Base-by-base conservation (phyloP, 23 red algal species). In the Gracilaria gracilis region DNA sequence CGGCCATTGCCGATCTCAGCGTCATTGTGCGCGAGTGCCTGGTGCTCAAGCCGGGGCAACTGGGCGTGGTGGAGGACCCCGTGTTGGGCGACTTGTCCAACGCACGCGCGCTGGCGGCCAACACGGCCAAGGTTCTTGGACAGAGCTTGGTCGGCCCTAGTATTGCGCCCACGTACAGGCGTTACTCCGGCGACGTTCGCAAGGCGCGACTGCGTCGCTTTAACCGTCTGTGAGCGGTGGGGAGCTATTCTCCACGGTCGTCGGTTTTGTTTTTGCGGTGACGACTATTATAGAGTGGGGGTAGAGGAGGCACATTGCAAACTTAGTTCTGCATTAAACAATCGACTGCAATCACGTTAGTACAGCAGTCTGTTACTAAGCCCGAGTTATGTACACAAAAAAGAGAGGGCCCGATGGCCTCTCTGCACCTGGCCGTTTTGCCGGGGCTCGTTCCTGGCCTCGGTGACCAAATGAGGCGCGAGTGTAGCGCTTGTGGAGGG, bases 11-110 rank as follows among this genome's bases (percentile, higher is more conserved):
- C 7, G 46, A 77, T 27, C 72, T 77, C 13, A 51, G 40, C 72
- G 46, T 77, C 72, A 77, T 77, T 27, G 72, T 77, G 42, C 72
- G 72, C 72, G 29, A 40, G 17, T 77, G 72, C 39, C 16, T 77
- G 72, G 21, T 48, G 72, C 34, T 77, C 31, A 49, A 77, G 42
- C 72, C 72, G 40, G 72, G 72, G 50, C 72, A 77, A 23, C 11
- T 77, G 13, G 72, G 72, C 27, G 72, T 16, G 7, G 46, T 49
- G n/a, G 21, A 49, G 34, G 72, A 77, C 23, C 72, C 72, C 4
- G 39, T 77, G 20, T 51, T 77, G 72, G 72, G 72, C 8, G 46
- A 77, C 21, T 42, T 77, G 23, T 49, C 72, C 9, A 51, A 46
- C n/a, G 9, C 46, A 23, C 72, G 72, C 23, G 0, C 40, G 24